Evolutionary conservation across 2,329 filamentous ascomycete species (phyloP).

Genomic region (Arthrocladium fulminans): DNA sequence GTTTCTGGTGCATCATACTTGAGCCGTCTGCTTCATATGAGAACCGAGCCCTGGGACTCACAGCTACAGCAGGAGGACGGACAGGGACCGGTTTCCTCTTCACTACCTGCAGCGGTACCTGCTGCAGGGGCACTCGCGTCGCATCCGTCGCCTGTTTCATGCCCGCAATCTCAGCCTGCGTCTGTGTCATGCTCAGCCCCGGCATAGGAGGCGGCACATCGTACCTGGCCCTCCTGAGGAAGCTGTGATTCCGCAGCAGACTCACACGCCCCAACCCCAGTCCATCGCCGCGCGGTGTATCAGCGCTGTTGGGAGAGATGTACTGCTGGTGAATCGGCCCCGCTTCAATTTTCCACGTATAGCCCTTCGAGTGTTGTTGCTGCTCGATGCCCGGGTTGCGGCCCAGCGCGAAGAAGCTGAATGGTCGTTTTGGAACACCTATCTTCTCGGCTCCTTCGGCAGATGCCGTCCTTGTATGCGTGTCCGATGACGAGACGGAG

Average conservation of each 20-base stretch:
- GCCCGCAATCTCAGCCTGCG: not conserved
- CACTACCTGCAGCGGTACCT: not conserved
- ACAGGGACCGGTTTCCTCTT: slow-evolving; percentile 1
- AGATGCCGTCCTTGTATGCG: not conserved
- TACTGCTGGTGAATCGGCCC: not conserved
- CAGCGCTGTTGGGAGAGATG: slow-evolving; percentile 2
- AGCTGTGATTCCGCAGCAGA: slow-evolving; percentile 1
- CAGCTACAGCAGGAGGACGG: not conserved
- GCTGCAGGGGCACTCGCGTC: not conserved
- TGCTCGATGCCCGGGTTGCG: not conserved
- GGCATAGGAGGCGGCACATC: not conserved
- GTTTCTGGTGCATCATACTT: not conserved
- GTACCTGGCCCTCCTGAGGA: not conserved
- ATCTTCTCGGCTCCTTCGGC: not conserved
- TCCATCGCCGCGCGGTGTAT: not conserved
- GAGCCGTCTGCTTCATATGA: not conserved
- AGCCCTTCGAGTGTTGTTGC: not conserved
- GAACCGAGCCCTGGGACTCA: not conserved
- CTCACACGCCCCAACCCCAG: slow-evolving; percentile 1
- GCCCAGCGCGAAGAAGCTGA: not conserved
- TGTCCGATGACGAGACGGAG: not conserved
- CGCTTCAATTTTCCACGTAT: not conserved
- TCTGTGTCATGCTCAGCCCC: not conserved
- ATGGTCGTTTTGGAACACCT: not conserved
- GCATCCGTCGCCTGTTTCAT: not conserved